phyloP scores from a whole-genome alignment of 192 early-diverging fungal species.

The Fimicolochytrium jonesii region DNA sequence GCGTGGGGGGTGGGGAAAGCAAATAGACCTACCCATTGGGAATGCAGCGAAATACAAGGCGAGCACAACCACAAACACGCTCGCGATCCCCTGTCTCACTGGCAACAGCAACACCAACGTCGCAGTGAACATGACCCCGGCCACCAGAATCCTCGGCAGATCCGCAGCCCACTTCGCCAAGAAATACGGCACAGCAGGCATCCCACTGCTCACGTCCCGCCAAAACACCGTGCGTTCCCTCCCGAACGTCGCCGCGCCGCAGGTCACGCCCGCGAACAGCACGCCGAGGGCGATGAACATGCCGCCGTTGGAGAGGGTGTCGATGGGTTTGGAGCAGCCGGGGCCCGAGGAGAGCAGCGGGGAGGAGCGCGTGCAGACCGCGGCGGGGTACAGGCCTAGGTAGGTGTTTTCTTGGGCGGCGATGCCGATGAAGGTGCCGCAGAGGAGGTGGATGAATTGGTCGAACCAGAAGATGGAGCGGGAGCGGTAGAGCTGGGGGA shows the following conservation, averaged over 20 bases:
- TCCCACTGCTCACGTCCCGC: constrained; percentile 56
- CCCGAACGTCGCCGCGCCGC: constrained; percentile 54
- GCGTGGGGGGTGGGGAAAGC: no score
- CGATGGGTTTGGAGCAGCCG: constrained; percentile 13
- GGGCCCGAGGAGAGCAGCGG: background rate
- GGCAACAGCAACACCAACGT: constrained; percentile 59
- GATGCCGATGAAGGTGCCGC: constrained; percentile 43
- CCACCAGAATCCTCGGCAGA: constrained; percentile 56
- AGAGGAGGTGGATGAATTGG: constrained; percentile 49
- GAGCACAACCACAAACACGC: constrained; percentile 43
- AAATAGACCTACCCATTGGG: constrained; percentile 40
- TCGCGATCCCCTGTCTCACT: constrained; percentile 25
- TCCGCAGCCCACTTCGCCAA: constrained; percentile 59
- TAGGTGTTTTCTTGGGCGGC: constrained; percentile 43
- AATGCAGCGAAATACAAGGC: constrained; percentile 52
- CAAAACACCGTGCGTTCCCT: constrained; percentile 62
- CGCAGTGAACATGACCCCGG: constrained; percentile 50
- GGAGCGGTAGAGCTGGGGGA: constrained; percentile 56
- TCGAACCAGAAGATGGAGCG: constrained; percentile 45
- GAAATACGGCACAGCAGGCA: constrained; percentile 57
- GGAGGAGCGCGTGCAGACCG: constrained; percentile 45
- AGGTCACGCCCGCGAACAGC: constrained; percentile 57
- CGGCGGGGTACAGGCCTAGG: constrained; percentile 43
- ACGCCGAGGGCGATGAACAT: constrained; percentile 56
- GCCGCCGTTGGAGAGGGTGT: constrained; percentile 40